These are phyloP conservation scores for Neurospora sublineolata DNA, from an alignment of 495 filamentous ascomycete species.

Conservation along the genomic window DNA sequence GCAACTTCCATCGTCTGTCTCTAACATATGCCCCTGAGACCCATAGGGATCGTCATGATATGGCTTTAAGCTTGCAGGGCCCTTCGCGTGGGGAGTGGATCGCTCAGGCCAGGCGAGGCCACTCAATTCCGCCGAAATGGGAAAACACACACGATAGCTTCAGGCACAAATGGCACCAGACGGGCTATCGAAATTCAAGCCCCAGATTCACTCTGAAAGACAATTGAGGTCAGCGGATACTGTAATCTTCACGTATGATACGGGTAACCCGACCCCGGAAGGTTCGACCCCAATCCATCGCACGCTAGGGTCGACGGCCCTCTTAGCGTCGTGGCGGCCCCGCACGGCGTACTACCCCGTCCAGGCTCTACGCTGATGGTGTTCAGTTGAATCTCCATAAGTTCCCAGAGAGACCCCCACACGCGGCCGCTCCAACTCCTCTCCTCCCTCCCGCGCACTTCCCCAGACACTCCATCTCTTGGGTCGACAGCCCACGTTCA, in stretches of 20 bases:
- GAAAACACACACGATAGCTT: not conserved
- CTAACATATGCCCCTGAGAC: not conserved
- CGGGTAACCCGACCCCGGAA: not conserved
- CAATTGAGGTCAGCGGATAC: not conserved
- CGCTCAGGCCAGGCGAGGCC: not conserved
- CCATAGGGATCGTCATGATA: not conserved
- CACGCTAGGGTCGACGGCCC: not conserved
- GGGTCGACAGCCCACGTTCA: not conserved
- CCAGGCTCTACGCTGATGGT: not conserved
- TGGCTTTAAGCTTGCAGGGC: not conserved
- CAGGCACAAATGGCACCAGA: not conserved
- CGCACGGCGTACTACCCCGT: not conserved
- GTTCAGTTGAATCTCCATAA: not conserved
- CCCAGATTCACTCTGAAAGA: not conserved
- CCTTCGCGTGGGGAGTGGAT: not conserved
- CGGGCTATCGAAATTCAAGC: not conserved
- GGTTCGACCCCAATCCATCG: not conserved
- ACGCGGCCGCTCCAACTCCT: slow-evolving; percentile 11
- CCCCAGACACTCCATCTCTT: slow-evolving; percentile 14
- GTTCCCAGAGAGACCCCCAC: slow-evolving; percentile 20
- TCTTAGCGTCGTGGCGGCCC: not conserved
- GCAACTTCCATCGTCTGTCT: not conserved
- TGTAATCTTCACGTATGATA: not conserved
- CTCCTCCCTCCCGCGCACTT: slow-evolving; percentile 14
- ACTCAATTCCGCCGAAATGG: not conserved